These are phyloP conservation scores for Botryotinia calthae DNA, from an alignment of 2,329 filamentous ascomycete species.

Conservation along the genomic window DNA sequence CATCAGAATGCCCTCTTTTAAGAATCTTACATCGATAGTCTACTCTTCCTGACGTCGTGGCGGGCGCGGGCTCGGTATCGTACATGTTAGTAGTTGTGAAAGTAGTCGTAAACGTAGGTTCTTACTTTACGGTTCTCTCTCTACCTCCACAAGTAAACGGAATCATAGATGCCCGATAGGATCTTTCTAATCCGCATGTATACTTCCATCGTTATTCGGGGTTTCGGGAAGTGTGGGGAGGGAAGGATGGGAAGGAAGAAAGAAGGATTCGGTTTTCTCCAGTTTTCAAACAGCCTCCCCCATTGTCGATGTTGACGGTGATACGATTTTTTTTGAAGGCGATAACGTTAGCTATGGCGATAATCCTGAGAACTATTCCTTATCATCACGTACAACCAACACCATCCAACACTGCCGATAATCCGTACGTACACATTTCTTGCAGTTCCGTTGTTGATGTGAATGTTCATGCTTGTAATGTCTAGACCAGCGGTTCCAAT, in stretches of 20 bases:
- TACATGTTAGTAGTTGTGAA: conserved; percentile 6
- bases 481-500: neutral
- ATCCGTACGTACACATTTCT: conserved; percentile 12
- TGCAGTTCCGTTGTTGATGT: conserved; percentile 17
- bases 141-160: neutral
- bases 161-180: neutral
- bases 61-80: conserved; percentile 4
- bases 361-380: neutral
- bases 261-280: neutral
- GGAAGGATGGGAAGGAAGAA: neutral
- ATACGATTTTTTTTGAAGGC: neutral
- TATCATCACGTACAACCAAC: conserved; percentile 10
- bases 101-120: conserved; percentile 10
- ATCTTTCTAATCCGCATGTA: neutral
- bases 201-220: neutral
- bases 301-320: neutral
- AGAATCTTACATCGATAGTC: conserved; percentile 6
- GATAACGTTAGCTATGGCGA: neutral
- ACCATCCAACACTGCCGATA: neutral
- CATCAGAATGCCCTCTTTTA: conserved; percentile 12
- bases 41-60: neutral
- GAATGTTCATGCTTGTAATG: conserved; percentile 13
- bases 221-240: conserved; percentile 5
- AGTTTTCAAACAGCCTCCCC: conserved; percentile 1
- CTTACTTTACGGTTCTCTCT: neutral